Conservation (phyloP, 345 rosid genomes). For the Boechera divaricarpa region DNA sequence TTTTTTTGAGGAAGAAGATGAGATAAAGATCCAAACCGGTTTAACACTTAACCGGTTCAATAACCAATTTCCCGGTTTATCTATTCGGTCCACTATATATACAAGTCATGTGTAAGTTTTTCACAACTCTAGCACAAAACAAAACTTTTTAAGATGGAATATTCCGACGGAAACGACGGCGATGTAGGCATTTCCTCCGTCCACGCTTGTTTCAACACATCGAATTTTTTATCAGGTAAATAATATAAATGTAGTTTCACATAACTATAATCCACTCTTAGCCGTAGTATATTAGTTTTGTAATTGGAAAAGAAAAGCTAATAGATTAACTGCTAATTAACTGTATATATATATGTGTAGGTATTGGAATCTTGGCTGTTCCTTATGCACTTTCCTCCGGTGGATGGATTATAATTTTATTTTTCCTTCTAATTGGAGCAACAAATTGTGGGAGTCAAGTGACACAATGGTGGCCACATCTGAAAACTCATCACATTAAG, state of each 20-base stretch:
- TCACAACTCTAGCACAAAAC: too few relatives aligned
- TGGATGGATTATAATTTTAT: background rate
- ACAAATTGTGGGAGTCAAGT: background rate
- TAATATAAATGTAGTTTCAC: too few relatives aligned
- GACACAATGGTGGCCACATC: too few relatives aligned
- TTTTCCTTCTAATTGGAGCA: slow-evolving; percentile 8
- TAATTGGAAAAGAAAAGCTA: too few relatives aligned
- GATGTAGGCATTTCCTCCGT: slow-evolving; percentile 21
- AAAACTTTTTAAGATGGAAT: background rate
- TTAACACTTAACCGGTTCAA: background rate
- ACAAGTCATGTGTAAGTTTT: background rate
- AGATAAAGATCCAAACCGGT: slow-evolving; percentile 17
- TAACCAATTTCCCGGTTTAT: slow-evolving; percentile 30
- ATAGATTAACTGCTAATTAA: too few relatives aligned
- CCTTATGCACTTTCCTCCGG: slow-evolving; percentile 25
- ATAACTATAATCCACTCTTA: too few relatives aligned
- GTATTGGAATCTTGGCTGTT: slow-evolving; percentile 25
- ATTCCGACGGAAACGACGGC: background rate
- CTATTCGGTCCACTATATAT: background rate
- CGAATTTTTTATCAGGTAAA: slow-evolving; percentile 21
- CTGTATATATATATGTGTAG: background rate
- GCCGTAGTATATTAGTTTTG: too few relatives aligned
- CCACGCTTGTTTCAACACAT: slow-evolving; percentile 16
- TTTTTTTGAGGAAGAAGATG: slow-evolving; percentile 28
- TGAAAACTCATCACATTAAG: too few relatives aligned